A percentile compares a stretch with the other conserved stretches of the same genome.
Evolutionary conservation across 1,139 yeast species (phyloP).

Genomic region (Casaregolazyma lundiana): DNA sequence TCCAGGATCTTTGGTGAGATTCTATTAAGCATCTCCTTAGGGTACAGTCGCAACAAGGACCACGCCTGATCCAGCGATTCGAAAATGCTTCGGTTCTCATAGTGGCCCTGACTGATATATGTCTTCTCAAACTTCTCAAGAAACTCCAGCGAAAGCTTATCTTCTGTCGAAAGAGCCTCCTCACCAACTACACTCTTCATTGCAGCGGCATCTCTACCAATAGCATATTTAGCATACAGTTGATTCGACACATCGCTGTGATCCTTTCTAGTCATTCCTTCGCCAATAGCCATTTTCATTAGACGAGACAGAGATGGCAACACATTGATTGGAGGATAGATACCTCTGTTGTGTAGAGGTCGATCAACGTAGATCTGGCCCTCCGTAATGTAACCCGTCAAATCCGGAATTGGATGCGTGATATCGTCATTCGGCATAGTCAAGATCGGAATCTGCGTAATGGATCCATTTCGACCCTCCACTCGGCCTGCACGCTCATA

Average conservation of each 20-base stretch:
- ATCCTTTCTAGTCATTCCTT: conserved; percentile 99
- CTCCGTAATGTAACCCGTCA: conserved; percentile 98
- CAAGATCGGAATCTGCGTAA: conserved; percentile 96
- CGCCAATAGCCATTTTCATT: conserved; percentile 99
- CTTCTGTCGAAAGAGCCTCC: conserved; percentile 96
- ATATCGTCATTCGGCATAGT: conserved; percentile 99
- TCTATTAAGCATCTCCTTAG: conserved; percentile 97
- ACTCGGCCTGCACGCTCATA: conserved; percentile 99
- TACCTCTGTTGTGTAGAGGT: conserved; percentile 91
- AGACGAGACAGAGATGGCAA: conserved; percentile 95
- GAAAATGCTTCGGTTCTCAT: conserved; percentile 88
- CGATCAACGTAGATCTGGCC: conserved; percentile 98
- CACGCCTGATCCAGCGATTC: conserved; percentile 98
- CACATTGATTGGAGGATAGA: conserved; percentile 97
- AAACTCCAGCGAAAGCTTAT: conserved; percentile 92
- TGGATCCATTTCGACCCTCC: conserved; percentile 98
- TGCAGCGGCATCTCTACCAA: conserved; percentile 99
- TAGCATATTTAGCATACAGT: conserved; percentile 96
- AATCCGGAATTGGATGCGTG: conserved; percentile 99
- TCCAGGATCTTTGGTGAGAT: conserved; percentile 93
- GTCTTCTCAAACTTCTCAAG: conserved; percentile 96
- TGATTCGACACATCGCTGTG: conserved; percentile 99
- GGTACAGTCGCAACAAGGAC: conserved; percentile 96
- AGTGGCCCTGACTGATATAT: conserved; percentile 92
- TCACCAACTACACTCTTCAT: conserved; percentile 99